Evolutionary conservation across 73 alveolate species (phyloP).

Genomic region (Paramecium caudatum): DNA sequence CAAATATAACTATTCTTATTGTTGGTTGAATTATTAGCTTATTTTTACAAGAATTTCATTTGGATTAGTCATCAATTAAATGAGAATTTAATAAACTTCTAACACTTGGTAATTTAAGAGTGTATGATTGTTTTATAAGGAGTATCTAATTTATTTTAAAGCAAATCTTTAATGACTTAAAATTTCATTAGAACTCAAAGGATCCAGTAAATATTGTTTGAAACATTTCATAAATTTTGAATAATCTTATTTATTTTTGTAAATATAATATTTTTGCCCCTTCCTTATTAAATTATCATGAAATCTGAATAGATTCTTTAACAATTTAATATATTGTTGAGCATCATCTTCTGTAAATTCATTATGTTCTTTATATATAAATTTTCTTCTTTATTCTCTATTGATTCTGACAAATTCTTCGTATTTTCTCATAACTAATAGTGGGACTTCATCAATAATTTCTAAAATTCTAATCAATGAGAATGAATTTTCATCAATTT

Average conservation of each 20-base stretch:
- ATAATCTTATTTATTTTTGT: background rate
- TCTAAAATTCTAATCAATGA: background rate
- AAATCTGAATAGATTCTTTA: background rate
- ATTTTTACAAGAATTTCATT: background rate
- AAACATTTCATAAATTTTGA: background rate
- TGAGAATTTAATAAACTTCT: background rate
- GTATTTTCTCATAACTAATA: background rate
- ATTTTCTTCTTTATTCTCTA: constrained; percentile 5
- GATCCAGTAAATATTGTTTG: constrained; percentile 23
- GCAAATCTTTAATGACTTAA: constrained; percentile 3
- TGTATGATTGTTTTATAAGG: background rate
- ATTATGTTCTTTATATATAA: background rate
- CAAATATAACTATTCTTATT: background rate
- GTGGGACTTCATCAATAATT: background rate
- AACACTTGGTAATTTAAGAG: background rate
- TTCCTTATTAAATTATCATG: constrained; percentile 13
- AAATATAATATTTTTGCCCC: background rate
- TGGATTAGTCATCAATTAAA: constrained; percentile 14
- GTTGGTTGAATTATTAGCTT: background rate
- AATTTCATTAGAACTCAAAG: constrained; percentile 21
- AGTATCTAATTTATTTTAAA: background rate
- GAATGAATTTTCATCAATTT: background rate
- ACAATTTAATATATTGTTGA: background rate
- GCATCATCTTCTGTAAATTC: background rate
- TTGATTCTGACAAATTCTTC: constrained; percentile 10